These are phyloP conservation scores for Diaporthe longicolla DNA, from an alignment of 2,329 filamentous ascomycete species.

Conservation along the genomic window DNA sequence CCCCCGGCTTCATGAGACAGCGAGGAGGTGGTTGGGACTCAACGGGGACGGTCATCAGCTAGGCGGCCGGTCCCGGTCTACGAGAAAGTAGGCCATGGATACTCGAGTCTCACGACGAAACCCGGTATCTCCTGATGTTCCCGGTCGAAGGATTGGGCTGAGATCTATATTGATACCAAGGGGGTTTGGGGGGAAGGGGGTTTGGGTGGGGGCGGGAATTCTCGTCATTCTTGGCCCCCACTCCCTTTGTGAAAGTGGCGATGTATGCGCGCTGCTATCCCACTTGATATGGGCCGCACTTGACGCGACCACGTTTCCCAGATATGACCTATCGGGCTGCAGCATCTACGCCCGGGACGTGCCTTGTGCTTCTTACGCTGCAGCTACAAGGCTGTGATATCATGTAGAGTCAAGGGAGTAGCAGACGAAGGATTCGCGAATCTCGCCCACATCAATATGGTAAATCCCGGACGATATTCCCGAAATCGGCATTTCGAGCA, in stretches of 20 bases:
- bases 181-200: neutral
- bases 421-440: neutral
- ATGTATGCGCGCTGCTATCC: neutral
- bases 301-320: conserved; percentile 4
- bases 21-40: conserved; percentile 15
- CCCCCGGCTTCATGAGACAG: conserved; percentile 1
- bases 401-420: neutral
- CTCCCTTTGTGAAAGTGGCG: conserved; percentile 23
- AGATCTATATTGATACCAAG: conserved; percentile 16
- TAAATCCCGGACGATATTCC: conserved; percentile 3
- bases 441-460: conserved; percentile 1
- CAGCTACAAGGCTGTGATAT: conserved; percentile 8
- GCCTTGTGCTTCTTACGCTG: neutral
- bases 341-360: neutral
- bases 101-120: conserved; percentile 29
- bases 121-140: conserved; percentile 22
- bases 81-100: conserved; percentile 5
- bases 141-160: conserved; percentile 27
- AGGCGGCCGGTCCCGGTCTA: conserved; percentile 28
- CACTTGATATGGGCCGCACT: neutral
- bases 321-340: conserved; percentile 6
- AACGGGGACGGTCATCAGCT: conserved; percentile 2
- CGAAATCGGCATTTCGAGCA: neutral
- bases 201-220: neutral
- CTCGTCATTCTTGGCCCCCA: conserved; percentile 27